A percentile compares a stretch with the other conserved stretches of the same genome.
phyloP scores from a whole-genome alignment of 2,329 filamentous ascomycete species.

The Zymoseptoria pseudotritici region DNA sequence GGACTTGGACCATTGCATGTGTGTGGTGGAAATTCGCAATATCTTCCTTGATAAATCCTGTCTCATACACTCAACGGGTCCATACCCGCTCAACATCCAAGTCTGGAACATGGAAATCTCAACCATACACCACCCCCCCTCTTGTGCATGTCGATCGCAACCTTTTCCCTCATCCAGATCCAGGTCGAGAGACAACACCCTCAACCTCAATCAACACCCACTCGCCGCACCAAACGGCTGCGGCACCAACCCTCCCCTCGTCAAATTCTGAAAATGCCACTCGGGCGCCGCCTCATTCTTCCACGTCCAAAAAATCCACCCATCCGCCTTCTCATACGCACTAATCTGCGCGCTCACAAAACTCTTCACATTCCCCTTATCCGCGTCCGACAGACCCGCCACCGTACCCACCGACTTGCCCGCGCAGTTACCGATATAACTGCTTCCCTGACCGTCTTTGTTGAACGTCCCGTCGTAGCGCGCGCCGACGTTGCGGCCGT shows the following conservation, averaged over 20 bases:
- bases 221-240: conserved; percentile 15
- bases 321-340: conserved; percentile 41
- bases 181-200: background rate
- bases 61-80: background rate
- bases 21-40: background rate
- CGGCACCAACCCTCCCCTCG: conserved; percentile 33
- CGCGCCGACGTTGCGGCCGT: conserved; percentile 51
- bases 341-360: conserved; percentile 44
- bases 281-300: conserved; percentile 44
- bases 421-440: conserved; percentile 37
- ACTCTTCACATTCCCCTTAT: conserved; percentile 37
- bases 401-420: conserved; percentile 41
- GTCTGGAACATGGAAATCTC: background rate
- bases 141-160: background rate
- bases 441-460: conserved; percentile 27
- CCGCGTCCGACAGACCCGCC: conserved; percentile 32
- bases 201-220: conserved; percentile 10
- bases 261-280: conserved; percentile 42
- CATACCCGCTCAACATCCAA: background rate
- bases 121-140: background rate
- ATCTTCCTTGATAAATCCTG: background rate
- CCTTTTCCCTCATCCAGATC: background rate
- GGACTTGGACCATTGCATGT: no score
- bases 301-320: conserved; percentile 47
- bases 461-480: conserved; percentile 52